Conservation (phyloP, 2,329 filamentous ascomycete species). For the Pyrenochaeta sp. region DNA sequence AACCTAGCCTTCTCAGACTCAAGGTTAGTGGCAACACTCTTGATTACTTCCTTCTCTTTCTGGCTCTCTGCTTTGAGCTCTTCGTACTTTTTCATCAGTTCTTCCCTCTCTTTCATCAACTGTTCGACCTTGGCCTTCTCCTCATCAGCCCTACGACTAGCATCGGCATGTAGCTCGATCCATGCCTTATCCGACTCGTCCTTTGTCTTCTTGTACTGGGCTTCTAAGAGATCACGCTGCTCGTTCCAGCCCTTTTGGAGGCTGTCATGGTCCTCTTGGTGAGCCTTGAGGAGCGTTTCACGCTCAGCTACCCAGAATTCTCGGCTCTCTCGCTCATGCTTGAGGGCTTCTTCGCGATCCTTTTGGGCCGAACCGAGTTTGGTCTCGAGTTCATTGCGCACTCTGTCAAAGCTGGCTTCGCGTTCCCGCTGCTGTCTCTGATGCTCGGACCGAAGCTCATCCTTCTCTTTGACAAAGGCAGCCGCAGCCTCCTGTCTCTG, state of each 20-base stretch:
- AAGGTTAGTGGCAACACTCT: slow-evolving; percentile 50
- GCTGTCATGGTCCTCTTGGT: slow-evolving; percentile 61
- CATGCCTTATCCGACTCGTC: slow-evolving; percentile 57
- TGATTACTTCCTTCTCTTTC: slow-evolving; percentile 49
- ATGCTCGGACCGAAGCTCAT: slow-evolving; percentile 44
- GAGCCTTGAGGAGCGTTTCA: slow-evolving; percentile 45
- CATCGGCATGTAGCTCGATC: slow-evolving; percentile 52
- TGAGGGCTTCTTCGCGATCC: slow-evolving; percentile 56
- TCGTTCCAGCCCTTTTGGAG: slow-evolving; percentile 62
- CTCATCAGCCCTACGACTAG: slow-evolving; percentile 45
- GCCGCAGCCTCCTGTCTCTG: slow-evolving; percentile 56
- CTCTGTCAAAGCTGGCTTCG: slow-evolving; percentile 52
- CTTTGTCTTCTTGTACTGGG: slow-evolving; percentile 46
- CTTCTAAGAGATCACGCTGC: slow-evolving; percentile 56
- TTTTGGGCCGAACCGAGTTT: slow-evolving; percentile 50
- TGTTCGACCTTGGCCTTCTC: slow-evolving; percentile 40
- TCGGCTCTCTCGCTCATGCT: slow-evolving; percentile 56
- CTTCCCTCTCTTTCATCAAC: slow-evolving; percentile 47
- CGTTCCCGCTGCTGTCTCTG: slow-evolving; percentile 49
- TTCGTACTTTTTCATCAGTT: slow-evolving; percentile 42
- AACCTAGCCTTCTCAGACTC: slow-evolving; percentile 53
- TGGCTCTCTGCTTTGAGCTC: slow-evolving; percentile 44
- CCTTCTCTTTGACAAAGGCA: slow-evolving; percentile 44
- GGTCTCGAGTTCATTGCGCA: slow-evolving; percentile 55
- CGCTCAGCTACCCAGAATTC: slow-evolving; percentile 58